Evolutionary conservation across 352 stramenopile species (phyloP), one percentile per base, ranked within the genome.

Genomic region (Phytophthora brassicae): DNA sequence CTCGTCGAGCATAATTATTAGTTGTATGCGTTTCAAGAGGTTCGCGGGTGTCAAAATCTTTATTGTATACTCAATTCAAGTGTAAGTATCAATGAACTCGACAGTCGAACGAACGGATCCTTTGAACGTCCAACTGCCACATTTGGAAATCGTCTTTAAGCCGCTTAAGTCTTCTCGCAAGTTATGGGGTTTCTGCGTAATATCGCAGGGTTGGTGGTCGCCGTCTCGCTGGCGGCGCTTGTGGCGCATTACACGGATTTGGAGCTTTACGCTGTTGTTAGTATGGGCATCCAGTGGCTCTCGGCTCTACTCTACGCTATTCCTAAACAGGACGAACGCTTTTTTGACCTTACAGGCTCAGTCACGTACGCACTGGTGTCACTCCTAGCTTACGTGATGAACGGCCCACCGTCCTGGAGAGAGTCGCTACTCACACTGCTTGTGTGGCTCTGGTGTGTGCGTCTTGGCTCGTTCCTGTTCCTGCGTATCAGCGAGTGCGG

Each of bases 341-440:
- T 85, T 60, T 94, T 92, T 61, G 88, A 96, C 62, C 66, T 95
- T 46, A 94, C 84, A 16, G 88, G 88, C 42, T 81, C 86, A n/a
- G 50, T 74, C 26, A 95, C 88, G 20, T 92, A 89, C 61, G 80
- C 77, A 24, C 50, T 61, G 2, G 70, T 94, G 26, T 84, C 81
- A 28, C 56, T 87, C 23, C 55, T 88, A 16, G 75, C 73, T 41
- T 81, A 75, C 35, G 48, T 24, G 1, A 29, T 63, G 9, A 67
- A 51, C 29, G 17, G 31, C 2, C 12, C 48, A 6, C 60, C 74
- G 47, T 61, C 66, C 13, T 89, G 81, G 79, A 81, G 84, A 44
- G 75, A 71, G 12, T 54, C 66, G 20, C 48, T 92, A 45, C 74
- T 92, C 12, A 89, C 75, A 4, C 68, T 56, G 0, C 66, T 96